Percentiles rank a stretch among this genome's conserved stretches.
These are phyloP conservation scores for Cryptosporidium parvum DNA, from an alignment of 169 alveolate genomes.

Conservation along the genomic window DNA sequence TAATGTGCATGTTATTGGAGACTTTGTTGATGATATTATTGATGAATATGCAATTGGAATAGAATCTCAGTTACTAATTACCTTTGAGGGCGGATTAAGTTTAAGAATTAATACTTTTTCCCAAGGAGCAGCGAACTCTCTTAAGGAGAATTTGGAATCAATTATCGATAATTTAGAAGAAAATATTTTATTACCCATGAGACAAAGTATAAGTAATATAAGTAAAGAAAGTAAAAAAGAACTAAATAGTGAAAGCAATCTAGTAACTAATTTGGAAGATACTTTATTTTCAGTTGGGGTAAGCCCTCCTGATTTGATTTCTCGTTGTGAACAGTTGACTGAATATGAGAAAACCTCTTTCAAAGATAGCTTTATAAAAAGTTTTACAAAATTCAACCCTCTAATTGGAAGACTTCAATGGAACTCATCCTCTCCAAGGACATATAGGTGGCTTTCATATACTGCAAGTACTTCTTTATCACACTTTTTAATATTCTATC, in stretches of 20 bases:
- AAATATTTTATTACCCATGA: constrained; percentile 33
- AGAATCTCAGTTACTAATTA: constrained; percentile 53
- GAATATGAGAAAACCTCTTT: constrained; percentile 39
- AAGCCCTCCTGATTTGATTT: constrained; percentile 67
- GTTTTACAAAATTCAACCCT: constrained; percentile 40
- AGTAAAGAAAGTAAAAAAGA: not conserved
- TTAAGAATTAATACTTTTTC: constrained; percentile 54
- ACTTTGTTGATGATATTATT: constrained; percentile 46
- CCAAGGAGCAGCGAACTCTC: constrained; percentile 61
- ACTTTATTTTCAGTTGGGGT: constrained; percentile 46
- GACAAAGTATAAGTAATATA: constrained; percentile 13
- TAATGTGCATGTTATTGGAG: constrained; percentile 5
- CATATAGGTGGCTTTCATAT: constrained; percentile 68
- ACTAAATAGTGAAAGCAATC: not conserved
- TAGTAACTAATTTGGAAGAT: not conserved
- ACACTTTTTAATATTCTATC: constrained; percentile 54
- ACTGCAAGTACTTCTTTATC: constrained; percentile 58
- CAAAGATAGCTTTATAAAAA: constrained; percentile 42
- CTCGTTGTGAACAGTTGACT: constrained; percentile 22
- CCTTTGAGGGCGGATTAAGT: constrained; percentile 66
- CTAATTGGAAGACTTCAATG: constrained; percentile 57
- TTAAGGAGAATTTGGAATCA: constrained; percentile 32
- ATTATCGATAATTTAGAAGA: constrained; percentile 54
- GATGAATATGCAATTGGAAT: constrained; percentile 42
- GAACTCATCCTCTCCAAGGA: constrained; percentile 64